Percentiles rank a stretch among this genome's conserved stretches.
Evolutionary conservation across 2,329 filamentous ascomycete species (phyloP).

Genomic region (Fusarium aywerte): DNA sequence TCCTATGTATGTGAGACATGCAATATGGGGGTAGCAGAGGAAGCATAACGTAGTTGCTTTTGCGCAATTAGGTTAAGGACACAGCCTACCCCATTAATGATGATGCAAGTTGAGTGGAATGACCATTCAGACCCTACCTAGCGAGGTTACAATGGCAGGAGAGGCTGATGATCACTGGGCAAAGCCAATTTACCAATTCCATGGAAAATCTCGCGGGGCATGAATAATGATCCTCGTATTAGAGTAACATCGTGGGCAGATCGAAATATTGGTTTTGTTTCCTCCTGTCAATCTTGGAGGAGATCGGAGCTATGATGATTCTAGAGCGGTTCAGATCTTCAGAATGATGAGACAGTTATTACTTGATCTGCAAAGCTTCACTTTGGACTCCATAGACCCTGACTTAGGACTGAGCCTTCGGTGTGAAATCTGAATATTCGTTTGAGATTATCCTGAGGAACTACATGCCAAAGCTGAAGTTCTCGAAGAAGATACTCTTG

Average conservation of each 20-base stretch:
- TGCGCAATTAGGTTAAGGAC: not conserved
- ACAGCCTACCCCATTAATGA: not conserved
- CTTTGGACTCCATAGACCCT: not conserved
- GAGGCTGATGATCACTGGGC: not conserved
- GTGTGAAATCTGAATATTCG: not conserved
- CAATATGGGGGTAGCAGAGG: not conserved
- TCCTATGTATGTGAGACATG: not conserved
- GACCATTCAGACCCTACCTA: not conserved
- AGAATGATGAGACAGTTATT: not conserved
- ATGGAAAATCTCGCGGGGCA: not conserved
- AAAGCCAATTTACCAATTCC: not conserved
- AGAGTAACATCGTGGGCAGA: not conserved
- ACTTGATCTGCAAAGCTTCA: not conserved
- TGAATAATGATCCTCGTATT: not conserved
- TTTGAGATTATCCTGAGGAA: not conserved
- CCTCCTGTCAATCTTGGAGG: not conserved
- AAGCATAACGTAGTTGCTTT: not conserved
- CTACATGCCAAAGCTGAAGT: not conserved
- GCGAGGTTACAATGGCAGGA: not conserved
- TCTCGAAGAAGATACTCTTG: not conserved
- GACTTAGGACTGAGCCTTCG: not conserved
- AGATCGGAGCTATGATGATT: not conserved
- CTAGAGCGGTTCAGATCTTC: not conserved
- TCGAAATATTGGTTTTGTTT: not conserved
- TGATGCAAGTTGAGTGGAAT: not conserved